Evolutionary conservation across 2,329 filamentous ascomycete species (phyloP), one percentile per base, ranked within the genome.

Genomic region (Arthrocladium fulminans): DNA sequence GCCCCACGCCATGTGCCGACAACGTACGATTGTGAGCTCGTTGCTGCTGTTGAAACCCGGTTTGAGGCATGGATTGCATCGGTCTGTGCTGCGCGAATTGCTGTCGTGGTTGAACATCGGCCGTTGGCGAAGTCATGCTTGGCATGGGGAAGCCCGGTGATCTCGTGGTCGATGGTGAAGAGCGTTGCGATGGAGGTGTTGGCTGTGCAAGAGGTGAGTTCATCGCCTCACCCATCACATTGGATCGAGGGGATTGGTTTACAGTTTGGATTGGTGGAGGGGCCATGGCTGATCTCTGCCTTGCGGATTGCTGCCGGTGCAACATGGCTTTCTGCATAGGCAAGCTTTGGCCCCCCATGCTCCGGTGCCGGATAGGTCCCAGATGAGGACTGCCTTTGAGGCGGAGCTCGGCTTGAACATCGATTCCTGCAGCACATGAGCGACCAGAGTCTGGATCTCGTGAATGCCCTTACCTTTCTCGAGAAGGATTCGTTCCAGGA

Each of bases 371-470:
- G 32, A 53, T 53, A 75, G 66, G 63, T 30, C 62, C 84, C 54
- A 92, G 74, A 61, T 83, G 85, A 45, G 89, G 88, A 68, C 86
- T 94, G 59, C 85, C 87, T 73, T 96, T 97, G 64, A 89, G 84
- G 55, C 86, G 86, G 60, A 98, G 77, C 70, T 97, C 92, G 54
- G 89, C 86, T 71, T 97, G 88, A 42, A 98, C 92, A 74, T 98
- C 90, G 67, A 97, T 95, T 60, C 88, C 88, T 94, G 55, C 23
- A 10, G 38, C 20, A 27, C 42, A 24, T 30, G 44, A 20, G 22
- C 27, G 35, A 27, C 20, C n/a, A 20, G 13, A 37, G 15, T 13
- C 20, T 17, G 12, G 37, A 29, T 47, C 27, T 30, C 20, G 34
- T 35, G 15, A 35, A 38, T 25, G n/a, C 17, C 12, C 49, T 34